Evolutionary conservation across 768 basidiomycete genomes (phyloP), one percentile per base, ranked within the genome.

Genomic region (Tricholoma terreum): DNA sequence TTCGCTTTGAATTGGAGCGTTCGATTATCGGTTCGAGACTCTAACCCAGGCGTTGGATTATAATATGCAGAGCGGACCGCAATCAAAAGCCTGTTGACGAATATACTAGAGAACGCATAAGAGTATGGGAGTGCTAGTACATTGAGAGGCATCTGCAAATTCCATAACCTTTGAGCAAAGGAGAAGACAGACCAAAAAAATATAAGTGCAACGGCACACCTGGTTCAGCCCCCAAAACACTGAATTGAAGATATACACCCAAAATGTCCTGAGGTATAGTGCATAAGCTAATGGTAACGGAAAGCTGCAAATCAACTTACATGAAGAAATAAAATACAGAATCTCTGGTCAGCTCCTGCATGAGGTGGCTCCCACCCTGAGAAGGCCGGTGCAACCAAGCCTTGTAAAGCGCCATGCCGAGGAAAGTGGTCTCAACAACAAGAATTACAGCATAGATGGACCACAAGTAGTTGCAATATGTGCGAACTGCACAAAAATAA

Each of bases 61-160:
- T 19, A 42, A 19, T 19, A 42, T 19, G 40, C 40, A 19, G 63
- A 59, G 21, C 72, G 69, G 31, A 71, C 67, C 17, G 70, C 57
- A 21, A 74, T 72, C 35, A 73, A 61, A 5, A 67, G 61, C 40
- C 68, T 60, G 52, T 70, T 74, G 24, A 69, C 70, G 51, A 69
- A 67, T 50, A 69, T 63, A 31, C 64, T 67, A 9, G 69, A 65
- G 14, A 71, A 54, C 31, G 63, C 66, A 60, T 69, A 73, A 45
- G 66, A 63, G 51, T 69, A 68, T 22, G 69, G 40, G 19, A 42
- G 19, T 21, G 9, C 40, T 8, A 42, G 40, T 19, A 8, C 17
- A 7, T 40, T 40, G n/a, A 40, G 15, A 12, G n/a, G 38, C 17
- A 40, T n/a, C 38, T 40, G 19, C 6, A 17, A 12, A 40, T n/a